Conservation (phyloP, 306 rosid species). For the Bauhinia variegata region DNA sequence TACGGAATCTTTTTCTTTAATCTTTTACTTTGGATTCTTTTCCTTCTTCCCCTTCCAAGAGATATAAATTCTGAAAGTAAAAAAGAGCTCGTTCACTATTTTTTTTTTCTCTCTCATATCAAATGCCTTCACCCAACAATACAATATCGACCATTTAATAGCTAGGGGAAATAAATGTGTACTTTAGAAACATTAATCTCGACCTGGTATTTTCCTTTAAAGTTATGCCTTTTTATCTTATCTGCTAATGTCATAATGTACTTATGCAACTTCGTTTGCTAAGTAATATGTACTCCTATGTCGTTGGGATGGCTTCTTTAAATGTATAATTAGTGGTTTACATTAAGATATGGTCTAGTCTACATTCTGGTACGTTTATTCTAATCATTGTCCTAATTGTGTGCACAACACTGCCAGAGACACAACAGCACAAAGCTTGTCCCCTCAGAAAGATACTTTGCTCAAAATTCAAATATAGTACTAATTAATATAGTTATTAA, state of each 20-base stretch:
- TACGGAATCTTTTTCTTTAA: neutral
- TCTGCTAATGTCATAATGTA: conserved; percentile 19
- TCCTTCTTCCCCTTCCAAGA: conserved; percentile 36
- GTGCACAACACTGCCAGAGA: conserved; percentile 9
- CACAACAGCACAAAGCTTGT: neutral
- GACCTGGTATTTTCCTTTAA: conserved; percentile 28
- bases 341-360: neutral
- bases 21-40: conserved; percentile 37
- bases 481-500: conserved; percentile 1
- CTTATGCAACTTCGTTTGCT: conserved; percentile 37
- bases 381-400: conserved; percentile 21
- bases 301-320: too few relatives aligned
- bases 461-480: neutral
- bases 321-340: conserved; percentile 10
- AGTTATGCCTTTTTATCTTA: conserved; percentile 31
- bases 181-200: conserved; percentile 14
- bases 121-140: conserved; percentile 49
- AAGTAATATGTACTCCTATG: too few relatives aligned
- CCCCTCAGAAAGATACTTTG: conserved; percentile 1
- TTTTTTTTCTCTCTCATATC: conserved; percentile 44
- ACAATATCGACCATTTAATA: conserved; percentile 41
- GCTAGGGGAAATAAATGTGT: conserved; percentile 41
- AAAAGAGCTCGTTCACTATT: conserved; percentile 35
- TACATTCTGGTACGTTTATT: conserved; percentile 7
- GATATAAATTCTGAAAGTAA: conserved; percentile 55